Evolutionary conservation across 2,329 filamentous ascomycete species (phyloP).

Genomic region (Pseudogymnoascus sp.): DNA sequence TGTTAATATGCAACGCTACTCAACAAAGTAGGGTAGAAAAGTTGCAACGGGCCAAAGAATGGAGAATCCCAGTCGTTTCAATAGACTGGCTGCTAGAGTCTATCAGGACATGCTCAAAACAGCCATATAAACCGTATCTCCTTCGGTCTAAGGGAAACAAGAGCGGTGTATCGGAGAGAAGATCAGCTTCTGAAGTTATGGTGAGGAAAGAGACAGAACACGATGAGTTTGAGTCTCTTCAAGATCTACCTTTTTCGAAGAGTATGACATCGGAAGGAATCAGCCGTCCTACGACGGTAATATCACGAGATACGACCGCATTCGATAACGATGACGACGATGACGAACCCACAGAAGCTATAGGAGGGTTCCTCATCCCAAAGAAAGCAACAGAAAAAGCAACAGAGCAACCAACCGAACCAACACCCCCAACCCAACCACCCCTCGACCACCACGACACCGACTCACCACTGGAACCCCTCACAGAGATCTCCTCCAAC

Average conservation of each 20-base stretch:
- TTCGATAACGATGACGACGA: slow-evolving; percentile 17
- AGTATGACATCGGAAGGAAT: background rate
- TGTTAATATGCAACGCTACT: slow-evolving; percentile 64
- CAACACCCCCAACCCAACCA: background rate
- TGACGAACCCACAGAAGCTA: background rate
- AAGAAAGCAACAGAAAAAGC: background rate
- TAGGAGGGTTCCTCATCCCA: background rate
- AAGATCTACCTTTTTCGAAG: background rate
- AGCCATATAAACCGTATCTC: slow-evolving; percentile 40
- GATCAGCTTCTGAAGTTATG: background rate
- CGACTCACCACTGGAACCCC: slow-evolving; percentile 8
- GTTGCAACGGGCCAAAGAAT: slow-evolving; percentile 63
- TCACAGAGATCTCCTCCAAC: slow-evolving; percentile 18
- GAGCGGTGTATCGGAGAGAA: background rate
- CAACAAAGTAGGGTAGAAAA: slow-evolving; percentile 59
- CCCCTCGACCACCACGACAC: background rate
- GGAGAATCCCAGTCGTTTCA: slow-evolving; percentile 71
- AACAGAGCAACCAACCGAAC: background rate
- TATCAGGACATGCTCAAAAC: slow-evolving; percentile 48
- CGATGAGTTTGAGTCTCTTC: background rate
- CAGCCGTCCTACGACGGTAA: background rate
- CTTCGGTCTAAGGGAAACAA: slow-evolving; percentile 16
- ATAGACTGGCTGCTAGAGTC: slow-evolving; percentile 81
- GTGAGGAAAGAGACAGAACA: background rate
- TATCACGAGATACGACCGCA: slow-evolving; percentile 3